Conservation (phyloP, 495 filamentous ascomycete species). For the Penicillium steckii region DNA sequence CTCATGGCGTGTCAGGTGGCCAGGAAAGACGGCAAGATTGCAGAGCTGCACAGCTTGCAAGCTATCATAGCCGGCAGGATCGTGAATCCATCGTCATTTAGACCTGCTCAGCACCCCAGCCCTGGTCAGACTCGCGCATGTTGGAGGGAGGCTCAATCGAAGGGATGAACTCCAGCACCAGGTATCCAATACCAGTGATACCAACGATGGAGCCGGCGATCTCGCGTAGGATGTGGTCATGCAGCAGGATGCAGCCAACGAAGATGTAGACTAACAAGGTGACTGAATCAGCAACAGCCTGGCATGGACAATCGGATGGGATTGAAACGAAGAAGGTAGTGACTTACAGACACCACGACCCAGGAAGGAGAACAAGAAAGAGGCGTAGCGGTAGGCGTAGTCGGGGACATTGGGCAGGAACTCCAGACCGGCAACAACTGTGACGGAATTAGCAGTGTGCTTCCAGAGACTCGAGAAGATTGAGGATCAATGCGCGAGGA, state of each 20-base stretch:
- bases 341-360: constrained; percentile 91
- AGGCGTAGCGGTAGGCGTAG: constrained; percentile 88
- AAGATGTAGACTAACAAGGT: constrained; percentile 84
- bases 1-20: too few relatives aligned
- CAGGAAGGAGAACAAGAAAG: constrained; percentile 96
- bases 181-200: constrained; percentile 74
- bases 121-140: constrained; percentile 88
- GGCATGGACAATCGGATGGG: too few relatives aligned
- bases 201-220: constrained; percentile 73
- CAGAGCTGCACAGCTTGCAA: neutral
- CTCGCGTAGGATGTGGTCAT: constrained; percentile 52
- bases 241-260: constrained; percentile 78
- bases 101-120: constrained; percentile 92
- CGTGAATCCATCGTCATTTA: constrained; percentile 36
- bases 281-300: neutral
- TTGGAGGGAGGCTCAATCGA: constrained; percentile 96
- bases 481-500: neutral
- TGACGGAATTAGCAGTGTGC: constrained; percentile 11
- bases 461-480: too few relatives aligned
- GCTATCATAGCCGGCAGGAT: neutral
- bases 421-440: constrained; percentile 58
- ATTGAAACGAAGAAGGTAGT: too few relatives aligned
- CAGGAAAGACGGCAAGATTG: too few relatives aligned
- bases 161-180: constrained; percentile 87
- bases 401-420: constrained; percentile 84